Evolutionary conservation across 768 basidiomycete species (phyloP), one percentile per base, ranked within the genome.

Genomic region (Leccinum uliginosum): DNA sequence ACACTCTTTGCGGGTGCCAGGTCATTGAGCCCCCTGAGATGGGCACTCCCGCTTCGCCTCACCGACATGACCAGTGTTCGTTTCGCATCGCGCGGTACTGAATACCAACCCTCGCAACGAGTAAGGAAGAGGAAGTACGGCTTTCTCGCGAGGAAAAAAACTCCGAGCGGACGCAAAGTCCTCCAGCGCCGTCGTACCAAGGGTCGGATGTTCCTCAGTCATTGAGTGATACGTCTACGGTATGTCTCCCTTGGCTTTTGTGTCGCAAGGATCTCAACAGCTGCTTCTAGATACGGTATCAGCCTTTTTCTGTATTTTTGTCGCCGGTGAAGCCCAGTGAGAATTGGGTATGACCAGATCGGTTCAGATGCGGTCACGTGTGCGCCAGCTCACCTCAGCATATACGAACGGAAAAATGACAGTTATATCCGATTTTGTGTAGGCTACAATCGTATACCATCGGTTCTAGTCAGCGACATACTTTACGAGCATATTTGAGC

Each of bases 101-200:
- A 95, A 73, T 98, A 98, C 65, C 95, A 98, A 70, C 95, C 95
- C n/a, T 93, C 90, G 0, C 93, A 96, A 72, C 82, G 94, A 43
- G 91, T 90, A 67, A 77, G 95, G 62, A 98, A 98, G 78, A 81
- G 93, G 64, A 93, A 88, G 69, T 90, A 92, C 68, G 95, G 95
- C 6, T 98, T 96, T 72, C 80, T 98, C 32, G 82, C 87, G 0
- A 76, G 94, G 57, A 84, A 87, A 71, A 80, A 80, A 62, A 83
- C 78, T 9, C 78, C 81, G 23, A 76, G 81, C 34, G 93, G 93
- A 3, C 81, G 86, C 61, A 91, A 82, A 64, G 81, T 91, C 44
- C 75, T 98, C 51, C 78, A 71, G 23, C 78, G 89, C 53, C 81
- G 95, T 55, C 76, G 81, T 61, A 77, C 76, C 34, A 94, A 89